phyloP scores from a whole-genome alignment of 2,329 filamentous ascomycete genomes.

The Fonsecaea monophora region DNA sequence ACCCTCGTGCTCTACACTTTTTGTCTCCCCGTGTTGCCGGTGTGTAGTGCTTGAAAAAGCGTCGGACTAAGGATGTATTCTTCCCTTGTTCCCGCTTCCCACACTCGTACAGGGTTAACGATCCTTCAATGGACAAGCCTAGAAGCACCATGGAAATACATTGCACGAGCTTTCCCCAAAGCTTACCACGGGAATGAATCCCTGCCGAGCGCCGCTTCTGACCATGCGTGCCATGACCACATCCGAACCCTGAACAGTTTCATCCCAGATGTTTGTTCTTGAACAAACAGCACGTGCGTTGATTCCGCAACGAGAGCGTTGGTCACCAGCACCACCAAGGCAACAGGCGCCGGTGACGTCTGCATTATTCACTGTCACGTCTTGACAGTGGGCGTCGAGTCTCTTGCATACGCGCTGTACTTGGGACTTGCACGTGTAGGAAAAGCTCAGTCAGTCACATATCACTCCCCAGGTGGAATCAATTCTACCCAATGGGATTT shows the following conservation, averaged over 20 bases:
- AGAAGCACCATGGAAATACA: conserved; percentile 1
- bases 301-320: not conserved
- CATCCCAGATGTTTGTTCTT: not conserved
- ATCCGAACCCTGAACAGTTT: not conserved
- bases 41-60: not conserved
- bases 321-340: too few relatives aligned
- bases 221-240: not conserved
- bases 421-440: not conserved
- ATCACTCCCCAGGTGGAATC: not conserved
- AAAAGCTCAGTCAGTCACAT: not conserved
- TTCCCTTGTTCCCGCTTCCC: not conserved
- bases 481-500: not conserved
- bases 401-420: too few relatives aligned
- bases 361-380: not conserved
- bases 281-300: conserved; percentile 4
- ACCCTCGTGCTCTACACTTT: conserved; percentile 1
- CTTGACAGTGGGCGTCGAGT: not conserved
- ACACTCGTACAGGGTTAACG: not conserved
- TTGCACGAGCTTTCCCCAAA: not conserved
- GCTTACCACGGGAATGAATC: not conserved
- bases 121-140: conserved; percentile 3
- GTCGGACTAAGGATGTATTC: not conserved
- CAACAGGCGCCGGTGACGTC: not conserved
- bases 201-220: not conserved
- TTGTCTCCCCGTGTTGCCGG: not conserved